phyloP scores from a whole-genome alignment of 331 rosid genomes.

The Cucumis variabilis region DNA sequence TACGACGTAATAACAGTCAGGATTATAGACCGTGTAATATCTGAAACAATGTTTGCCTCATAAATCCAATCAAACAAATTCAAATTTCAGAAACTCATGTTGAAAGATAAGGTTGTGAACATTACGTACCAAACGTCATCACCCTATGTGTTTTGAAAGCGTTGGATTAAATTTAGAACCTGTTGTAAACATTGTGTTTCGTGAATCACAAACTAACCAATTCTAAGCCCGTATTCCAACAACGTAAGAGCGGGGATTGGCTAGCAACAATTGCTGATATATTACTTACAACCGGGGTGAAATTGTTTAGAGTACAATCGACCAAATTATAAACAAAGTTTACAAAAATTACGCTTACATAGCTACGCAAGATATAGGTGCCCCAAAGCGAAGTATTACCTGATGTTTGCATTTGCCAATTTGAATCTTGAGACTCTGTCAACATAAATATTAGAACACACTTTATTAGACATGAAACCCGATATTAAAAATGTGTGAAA shows the following conservation, averaged over 20 bases:
- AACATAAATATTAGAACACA: not conserved
- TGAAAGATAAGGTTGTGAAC: not conserved
- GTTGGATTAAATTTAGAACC: not conserved
- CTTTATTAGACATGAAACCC: conserved; percentile 19
- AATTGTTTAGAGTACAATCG: not conserved
- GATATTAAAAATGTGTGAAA: not conserved
- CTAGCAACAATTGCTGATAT: not conserved
- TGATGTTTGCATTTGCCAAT: not conserved
- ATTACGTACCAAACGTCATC: not conserved
- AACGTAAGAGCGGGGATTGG: not conserved
- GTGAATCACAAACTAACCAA: not conserved
- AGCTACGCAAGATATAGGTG: not conserved
- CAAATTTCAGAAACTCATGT: not conserved
- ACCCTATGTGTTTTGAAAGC: not conserved
- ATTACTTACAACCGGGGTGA: not conserved
- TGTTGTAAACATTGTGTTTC: not conserved
- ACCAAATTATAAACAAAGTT: not conserved
- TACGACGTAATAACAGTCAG: not conserved
- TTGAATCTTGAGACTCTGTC: conserved; percentile 23
- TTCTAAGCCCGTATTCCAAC: not conserved
- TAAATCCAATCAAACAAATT: not conserved
- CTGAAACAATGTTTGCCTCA: not conserved
- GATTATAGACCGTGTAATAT: not conserved
- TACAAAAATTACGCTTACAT: not conserved
- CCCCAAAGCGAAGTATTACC: conserved; percentile 11